A percentile compares a stretch with the other conserved stretches of the same genome.
phyloP scores from a whole-genome alignment of 139 green algal species.

The Tetraselmis chui region DNA sequence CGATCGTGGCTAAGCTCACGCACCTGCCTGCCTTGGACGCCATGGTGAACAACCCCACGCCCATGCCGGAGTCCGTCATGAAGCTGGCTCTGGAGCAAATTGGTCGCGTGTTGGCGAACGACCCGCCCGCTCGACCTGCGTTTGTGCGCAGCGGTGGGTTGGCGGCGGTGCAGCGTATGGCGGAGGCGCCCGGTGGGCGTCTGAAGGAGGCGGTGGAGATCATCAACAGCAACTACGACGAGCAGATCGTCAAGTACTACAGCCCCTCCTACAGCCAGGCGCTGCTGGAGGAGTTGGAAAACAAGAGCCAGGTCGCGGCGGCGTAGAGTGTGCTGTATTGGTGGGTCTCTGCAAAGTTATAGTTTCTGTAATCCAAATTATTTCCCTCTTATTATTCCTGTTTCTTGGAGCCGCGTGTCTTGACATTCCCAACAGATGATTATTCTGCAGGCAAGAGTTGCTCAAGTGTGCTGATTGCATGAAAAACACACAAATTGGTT shows the following conservation, averaged over 20 bases:
- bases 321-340: too few relatives aligned
- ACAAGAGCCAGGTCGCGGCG: neutral
- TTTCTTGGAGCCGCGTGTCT: too few relatives aligned
- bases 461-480: too few relatives aligned
- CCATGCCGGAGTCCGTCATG: conserved; percentile 63
- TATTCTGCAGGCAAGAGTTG: too few relatives aligned
- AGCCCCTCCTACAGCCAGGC: conserved; percentile 63
- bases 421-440: too few relatives aligned
- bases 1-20: conserved; percentile 71
- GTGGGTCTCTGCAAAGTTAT: too few relatives aligned
- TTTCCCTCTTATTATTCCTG: too few relatives aligned
- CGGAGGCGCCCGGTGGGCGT: conserved; percentile 51
- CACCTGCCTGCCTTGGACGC: conserved; percentile 68
- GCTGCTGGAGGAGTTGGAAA: conserved; percentile 75
- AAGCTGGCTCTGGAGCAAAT: conserved; percentile 77
- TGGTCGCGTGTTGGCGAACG: conserved; percentile 68
- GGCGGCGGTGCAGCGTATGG: conserved; percentile 74
- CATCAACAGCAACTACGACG: conserved; percentile 74
- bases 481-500: too few relatives aligned
- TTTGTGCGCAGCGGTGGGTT: conserved; percentile 81
- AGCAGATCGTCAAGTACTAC: conserved; percentile 81
- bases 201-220: conserved; percentile 73
- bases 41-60: conserved; percentile 49
- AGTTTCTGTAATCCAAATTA: too few relatives aligned
- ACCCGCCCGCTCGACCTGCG: conserved; percentile 50